Base-by-base conservation (phyloP, 139 green algal species). In the Auxenochlorella pyrenoidosa region DNA sequence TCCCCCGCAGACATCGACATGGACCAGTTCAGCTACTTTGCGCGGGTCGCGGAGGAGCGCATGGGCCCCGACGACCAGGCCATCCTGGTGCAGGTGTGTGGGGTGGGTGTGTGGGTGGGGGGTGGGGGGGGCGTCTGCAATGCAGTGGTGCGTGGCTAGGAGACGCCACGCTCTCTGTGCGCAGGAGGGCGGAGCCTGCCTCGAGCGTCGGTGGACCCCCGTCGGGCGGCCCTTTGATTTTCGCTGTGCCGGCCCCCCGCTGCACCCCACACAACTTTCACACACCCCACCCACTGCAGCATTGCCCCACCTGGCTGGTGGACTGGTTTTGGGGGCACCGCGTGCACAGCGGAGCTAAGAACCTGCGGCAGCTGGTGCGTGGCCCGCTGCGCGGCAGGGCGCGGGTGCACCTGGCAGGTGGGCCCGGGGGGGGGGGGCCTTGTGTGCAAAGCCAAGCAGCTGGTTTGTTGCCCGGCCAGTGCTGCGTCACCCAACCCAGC, bases 231-330 rank as follows among this genome's bases (percentile, higher is more conserved):
- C n/a, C n/a, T n/a, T n/a, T n/a, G n/a, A n/a, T n/a, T n/a, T n/a
- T n/a, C n/a, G n/a, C n/a, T n/a, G n/a, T n/a, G n/a, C n/a, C n/a
- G n/a, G n/a, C n/a, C n/a, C n/a, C n/a, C n/a, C n/a, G n/a, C n/a
- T n/a, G n/a, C n/a, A n/a, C n/a, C 47, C 47, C 47, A 54, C 47
- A 6, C 47, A 54, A 6, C 6, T 10, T 54, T 10, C 47, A 54
- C 6, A 6, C 47, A 6, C 10, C 47, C 47, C 47, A 18, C 8
- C 47, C 47, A 54, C 2, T 28, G 44, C 75, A 93, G n/a, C 96
- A 98, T 89, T 91, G 96, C 88, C 96, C 96, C 22, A 87, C 90
- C 30, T 98, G 96, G 96, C 93, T 98, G 68, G 85, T 95, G 68
- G 92, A 96, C 83, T 98, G 96, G 96, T 97, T 95, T 84, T 91